Conservation (phyloP, 768 basidiomycete species). For the Hygrocybe punicea region DNA sequence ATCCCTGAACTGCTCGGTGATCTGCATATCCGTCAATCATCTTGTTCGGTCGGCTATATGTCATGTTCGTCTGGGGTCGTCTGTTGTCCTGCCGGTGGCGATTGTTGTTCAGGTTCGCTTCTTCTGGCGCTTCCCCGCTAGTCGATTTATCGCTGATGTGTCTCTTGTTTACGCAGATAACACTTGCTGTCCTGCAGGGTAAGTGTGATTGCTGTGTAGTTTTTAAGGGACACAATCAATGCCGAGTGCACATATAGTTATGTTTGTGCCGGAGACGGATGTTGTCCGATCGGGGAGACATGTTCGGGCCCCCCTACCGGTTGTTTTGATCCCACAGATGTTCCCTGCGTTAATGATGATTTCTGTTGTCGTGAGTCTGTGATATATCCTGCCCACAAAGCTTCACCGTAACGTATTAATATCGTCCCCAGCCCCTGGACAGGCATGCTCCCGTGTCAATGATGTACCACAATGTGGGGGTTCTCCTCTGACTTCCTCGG, state of each 20-base stretch:
- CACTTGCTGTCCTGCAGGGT: constrained; percentile 1
- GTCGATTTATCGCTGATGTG: background rate
- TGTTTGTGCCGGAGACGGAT: background rate
- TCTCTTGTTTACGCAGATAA: background rate
- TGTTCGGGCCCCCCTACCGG: background rate
- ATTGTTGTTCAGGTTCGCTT: background rate
- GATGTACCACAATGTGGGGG: background rate
- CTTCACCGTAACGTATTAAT: too few species aligned
- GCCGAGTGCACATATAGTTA: background rate
- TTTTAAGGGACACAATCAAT: background rate
- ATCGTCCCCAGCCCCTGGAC: too few species aligned
- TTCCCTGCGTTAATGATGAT: background rate
- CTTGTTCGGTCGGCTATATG: background rate
- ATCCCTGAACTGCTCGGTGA: too few species aligned
- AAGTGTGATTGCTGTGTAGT: background rate
- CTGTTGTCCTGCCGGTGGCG: background rate
- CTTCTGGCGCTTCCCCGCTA: too few species aligned
- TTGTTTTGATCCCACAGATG: background rate
- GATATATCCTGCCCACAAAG: too few species aligned
- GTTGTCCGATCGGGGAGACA: background rate
- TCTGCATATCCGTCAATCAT: too few species aligned
- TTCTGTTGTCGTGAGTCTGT: too few species aligned
- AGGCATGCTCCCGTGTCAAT: too few species aligned
- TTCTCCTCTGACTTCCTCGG: background rate
- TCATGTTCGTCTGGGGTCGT: background rate